These are phyloP conservation scores for Citrus medica DNA, from an alignment of 345 rosid species.

Conservation along the genomic window DNA sequence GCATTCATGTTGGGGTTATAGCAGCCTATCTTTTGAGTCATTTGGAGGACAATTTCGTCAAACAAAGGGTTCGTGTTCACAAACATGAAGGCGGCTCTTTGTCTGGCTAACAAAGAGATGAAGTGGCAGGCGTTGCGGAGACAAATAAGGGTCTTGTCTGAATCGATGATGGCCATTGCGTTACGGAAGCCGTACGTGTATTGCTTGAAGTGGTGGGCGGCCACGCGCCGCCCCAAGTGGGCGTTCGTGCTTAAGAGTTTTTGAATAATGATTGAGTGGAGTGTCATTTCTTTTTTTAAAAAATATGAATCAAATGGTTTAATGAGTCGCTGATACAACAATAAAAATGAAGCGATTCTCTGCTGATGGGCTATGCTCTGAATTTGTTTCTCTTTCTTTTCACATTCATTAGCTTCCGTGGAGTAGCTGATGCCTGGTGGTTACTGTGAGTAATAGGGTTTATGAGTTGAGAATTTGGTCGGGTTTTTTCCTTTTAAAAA, in stretches of 20 bases:
- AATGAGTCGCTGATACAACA: background rate
- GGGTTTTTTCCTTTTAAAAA: background rate
- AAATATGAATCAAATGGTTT: background rate
- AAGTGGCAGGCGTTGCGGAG: conserved; percentile 85
- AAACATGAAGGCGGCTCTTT: conserved; percentile 62
- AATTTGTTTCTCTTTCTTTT: background rate
- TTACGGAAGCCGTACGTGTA: conserved; percentile 75
- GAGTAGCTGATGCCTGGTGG: background rate
- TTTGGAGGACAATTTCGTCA: conserved; percentile 80
- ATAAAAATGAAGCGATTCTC: background rate
- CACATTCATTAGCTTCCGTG: background rate
- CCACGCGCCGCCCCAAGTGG: conserved; percentile 75
- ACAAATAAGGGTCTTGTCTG: conserved; percentile 85
- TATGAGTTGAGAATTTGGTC: background rate
- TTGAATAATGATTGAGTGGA: conserved; percentile 84
- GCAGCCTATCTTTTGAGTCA: conserved; percentile 66
- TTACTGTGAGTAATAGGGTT: background rate
- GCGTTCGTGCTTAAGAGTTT: conserved; percentile 81
- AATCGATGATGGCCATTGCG: conserved; percentile 61
- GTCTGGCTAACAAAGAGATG: conserved; percentile 61
- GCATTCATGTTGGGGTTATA: conserved; percentile 57
- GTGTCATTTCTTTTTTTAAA: conserved; percentile 44
- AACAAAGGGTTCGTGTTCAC: conserved; percentile 89
- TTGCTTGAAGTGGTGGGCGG: conserved; percentile 79
- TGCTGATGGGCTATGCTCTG: background rate